A percentile compares a stretch with the other conserved stretches of the same genome.
phyloP scores from a whole-genome alignment of 2,329 filamentous ascomycete genomes.

The Phialophora chinensis region DNA sequence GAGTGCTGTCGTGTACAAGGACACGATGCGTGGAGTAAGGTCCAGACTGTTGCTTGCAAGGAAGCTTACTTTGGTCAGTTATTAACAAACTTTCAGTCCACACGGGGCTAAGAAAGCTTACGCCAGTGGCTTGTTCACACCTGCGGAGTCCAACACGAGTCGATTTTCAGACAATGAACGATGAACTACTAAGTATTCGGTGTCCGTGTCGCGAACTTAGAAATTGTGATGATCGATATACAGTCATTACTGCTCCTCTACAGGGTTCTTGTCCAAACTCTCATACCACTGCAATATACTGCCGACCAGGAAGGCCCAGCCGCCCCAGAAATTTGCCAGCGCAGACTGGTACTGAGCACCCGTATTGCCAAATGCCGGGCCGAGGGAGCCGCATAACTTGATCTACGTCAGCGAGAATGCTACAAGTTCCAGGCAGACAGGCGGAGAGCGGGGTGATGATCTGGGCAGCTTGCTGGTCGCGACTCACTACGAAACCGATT shows the following conservation, averaged over 20 bases:
- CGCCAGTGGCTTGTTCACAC: no score
- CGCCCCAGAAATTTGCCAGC: background rate
- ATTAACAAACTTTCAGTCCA: no score
- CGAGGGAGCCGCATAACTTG: background rate
- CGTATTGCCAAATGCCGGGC: background rate
- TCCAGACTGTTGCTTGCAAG: no score
- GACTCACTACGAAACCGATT: constrained; percentile 2
- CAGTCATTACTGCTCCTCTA: background rate
- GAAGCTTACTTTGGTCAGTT: no score
- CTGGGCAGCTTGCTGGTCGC: background rate
- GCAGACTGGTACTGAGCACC: background rate
- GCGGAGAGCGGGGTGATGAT: background rate
- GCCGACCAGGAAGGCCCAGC: background rate
- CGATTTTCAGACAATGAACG: no score
- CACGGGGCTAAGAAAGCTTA: no score
- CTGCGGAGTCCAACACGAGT: no score
- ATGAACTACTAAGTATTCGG: no score
- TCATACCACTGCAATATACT: constrained; percentile 2
- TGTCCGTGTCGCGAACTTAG: no score
- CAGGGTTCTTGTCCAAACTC: background rate
- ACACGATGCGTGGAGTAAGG: no score
- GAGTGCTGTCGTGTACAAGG: no score
- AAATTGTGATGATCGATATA: no score
- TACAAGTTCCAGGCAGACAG: background rate
- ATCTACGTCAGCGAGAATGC: background rate